Evolutionary conservation across 1,284 basidiomycete genomes (phyloP).

Genomic region (Kalmanozyma brasiliensis): DNA sequence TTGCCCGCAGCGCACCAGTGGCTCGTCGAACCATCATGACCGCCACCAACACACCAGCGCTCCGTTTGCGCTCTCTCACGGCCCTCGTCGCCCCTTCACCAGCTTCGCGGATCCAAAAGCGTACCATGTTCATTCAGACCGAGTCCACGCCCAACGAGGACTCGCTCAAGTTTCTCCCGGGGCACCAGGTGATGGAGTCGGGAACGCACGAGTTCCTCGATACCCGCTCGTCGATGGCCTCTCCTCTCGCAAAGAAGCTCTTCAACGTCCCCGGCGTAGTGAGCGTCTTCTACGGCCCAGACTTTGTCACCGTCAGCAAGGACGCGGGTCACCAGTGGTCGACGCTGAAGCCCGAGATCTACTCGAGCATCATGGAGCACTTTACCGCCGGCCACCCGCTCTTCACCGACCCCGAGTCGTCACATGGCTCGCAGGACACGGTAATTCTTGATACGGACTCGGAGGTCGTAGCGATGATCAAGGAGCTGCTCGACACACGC

Average conservation of each 20-base stretch:
- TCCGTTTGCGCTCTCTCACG: background rate
- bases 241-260: conserved; percentile 89
- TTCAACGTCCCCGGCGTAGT: conserved; percentile 92
- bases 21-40: conserved; percentile 25
- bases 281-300: conserved; percentile 92
- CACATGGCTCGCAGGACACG: conserved; percentile 90
- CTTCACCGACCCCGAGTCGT: conserved; percentile 74
- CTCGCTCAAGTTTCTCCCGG: conserved; percentile 97
- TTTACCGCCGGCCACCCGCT: conserved; percentile 88
- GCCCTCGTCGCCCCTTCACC: background rate
- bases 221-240: conserved; percentile 71
- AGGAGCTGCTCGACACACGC: conserved; percentile 92
- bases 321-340: conserved; percentile 86
- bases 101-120: conserved; percentile 19
- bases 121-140: conserved; percentile 71
- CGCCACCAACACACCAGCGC: conserved; percentile 5
- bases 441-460: conserved; percentile 92
- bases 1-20: conserved; percentile 5
- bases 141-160: conserved; percentile 97
- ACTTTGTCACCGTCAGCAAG: conserved; percentile 97
- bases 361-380: conserved; percentile 96
- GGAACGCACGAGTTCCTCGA: conserved; percentile 92
- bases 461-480: conserved; percentile 99
- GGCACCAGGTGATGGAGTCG: conserved; percentile 83
- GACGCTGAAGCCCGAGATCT: conserved; percentile 96